Evolutionary conservation across 1,139 yeast species (phyloP).

Genomic region (Ogataea hybrid): DNA sequence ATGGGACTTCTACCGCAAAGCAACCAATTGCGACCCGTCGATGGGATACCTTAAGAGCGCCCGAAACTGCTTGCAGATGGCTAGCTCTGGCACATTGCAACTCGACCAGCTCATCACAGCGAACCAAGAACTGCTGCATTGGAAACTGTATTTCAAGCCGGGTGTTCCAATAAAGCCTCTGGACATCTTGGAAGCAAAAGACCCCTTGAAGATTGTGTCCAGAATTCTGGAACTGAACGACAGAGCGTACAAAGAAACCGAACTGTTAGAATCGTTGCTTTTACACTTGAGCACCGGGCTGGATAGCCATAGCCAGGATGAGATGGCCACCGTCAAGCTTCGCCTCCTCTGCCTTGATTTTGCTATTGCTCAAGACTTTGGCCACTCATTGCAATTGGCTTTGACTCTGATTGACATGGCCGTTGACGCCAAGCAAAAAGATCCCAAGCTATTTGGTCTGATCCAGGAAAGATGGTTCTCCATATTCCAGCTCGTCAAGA

Average conservation of each 20-base stretch:
- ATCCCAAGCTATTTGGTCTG: constrained; percentile 23
- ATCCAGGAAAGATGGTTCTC: constrained; percentile 52
- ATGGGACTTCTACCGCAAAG: constrained; percentile 53
- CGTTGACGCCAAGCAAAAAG: constrained; percentile 3
- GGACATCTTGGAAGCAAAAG: constrained; percentile 33
- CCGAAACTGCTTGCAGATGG: constrained; percentile 38
- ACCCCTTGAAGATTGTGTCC: constrained; percentile 36
- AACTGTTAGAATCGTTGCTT: constrained; percentile 42
- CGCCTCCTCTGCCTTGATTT: constrained; percentile 56
- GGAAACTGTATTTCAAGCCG: constrained; percentile 36
- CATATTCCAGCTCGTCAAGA: constrained; percentile 55
- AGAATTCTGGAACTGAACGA: constrained; percentile 56
- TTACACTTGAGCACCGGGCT: constrained; percentile 40
- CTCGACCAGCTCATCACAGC: constrained; percentile 40
- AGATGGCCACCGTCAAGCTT: constrained; percentile 30
- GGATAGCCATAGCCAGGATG: not conserved
- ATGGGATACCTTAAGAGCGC: constrained; percentile 48
- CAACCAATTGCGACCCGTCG: constrained; percentile 48
- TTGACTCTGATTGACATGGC: constrained; percentile 32
- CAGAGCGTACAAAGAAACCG: constrained; percentile 49
- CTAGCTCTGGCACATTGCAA: constrained; percentile 29
- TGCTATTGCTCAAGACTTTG: constrained; percentile 54
- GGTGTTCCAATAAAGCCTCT: constrained; percentile 40
- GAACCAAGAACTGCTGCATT: constrained; percentile 34
- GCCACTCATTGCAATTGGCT: constrained; percentile 45